A percentile compares a stretch with the other conserved stretches of the same genome.
phyloP scores from a whole-genome alignment of 106 monocot genomes.

The Dendrobium huoshanense region DNA sequence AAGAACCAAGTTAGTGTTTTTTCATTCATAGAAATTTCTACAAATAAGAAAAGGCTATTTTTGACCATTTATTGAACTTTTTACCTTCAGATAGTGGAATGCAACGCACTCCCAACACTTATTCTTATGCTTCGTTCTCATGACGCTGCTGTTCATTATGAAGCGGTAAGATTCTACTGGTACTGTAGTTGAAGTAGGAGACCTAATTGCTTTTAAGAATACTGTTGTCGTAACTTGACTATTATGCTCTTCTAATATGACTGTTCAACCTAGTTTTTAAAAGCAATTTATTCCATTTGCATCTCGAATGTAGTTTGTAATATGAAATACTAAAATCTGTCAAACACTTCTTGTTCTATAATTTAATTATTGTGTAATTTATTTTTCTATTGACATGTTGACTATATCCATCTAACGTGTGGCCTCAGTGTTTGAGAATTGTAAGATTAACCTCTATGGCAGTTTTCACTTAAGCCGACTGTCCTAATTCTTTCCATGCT shows the following conservation, averaged over 20 bases:
- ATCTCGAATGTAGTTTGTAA: neutral
- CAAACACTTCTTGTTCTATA: neutral
- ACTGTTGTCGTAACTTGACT: neutral
- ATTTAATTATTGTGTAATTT: neutral
- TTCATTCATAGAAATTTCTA: neutral
- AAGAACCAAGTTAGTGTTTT: slow-evolving; percentile 69
- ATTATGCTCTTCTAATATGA: neutral
- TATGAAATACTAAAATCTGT: neutral
- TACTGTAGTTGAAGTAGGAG: neutral
- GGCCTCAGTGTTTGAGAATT: neutral
- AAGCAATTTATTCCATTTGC: neutral
- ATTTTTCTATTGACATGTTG: neutral
- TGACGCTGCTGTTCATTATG: slow-evolving; percentile 72
- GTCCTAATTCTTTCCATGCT: neutral
- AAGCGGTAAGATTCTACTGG: slow-evolving; percentile 57
- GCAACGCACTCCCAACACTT: slow-evolving; percentile 76
- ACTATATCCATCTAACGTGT: neutral
- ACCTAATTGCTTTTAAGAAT: neutral
- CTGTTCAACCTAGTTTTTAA: neutral
- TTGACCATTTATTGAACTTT: neutral
- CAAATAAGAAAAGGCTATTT: neutral
- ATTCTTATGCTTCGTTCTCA: slow-evolving; percentile 77
- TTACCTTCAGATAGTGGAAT: slow-evolving; percentile 74
- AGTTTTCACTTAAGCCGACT: neutral
- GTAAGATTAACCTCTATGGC: neutral